Evolutionary conservation across 768 basidiomycete species (phyloP).

Genomic region (Pisolithus tinctorius): DNA sequence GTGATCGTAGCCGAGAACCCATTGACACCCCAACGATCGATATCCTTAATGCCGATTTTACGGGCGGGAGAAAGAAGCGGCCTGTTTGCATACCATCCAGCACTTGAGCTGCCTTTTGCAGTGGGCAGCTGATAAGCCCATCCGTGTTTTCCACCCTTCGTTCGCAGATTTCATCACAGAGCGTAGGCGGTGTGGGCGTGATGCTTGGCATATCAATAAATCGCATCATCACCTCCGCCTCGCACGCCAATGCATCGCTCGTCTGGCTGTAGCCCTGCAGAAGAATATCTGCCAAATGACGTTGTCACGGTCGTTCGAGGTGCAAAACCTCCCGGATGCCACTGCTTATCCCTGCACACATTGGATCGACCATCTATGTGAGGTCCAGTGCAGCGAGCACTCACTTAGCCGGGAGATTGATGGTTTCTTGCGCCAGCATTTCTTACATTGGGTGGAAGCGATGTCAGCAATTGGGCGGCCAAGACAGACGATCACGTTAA

Average conservation of each 20-base stretch:
- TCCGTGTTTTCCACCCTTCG: constrained; percentile 27
- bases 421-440: constrained; percentile 17
- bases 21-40: constrained; percentile 21
- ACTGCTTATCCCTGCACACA: constrained; percentile 18
- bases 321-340: constrained; percentile 17
- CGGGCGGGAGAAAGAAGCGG: constrained; percentile 8
- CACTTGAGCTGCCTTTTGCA: constrained; percentile 22
- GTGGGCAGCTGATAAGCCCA: constrained; percentile 21
- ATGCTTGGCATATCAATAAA: constrained; percentile 25
- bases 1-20: constrained; percentile 24
- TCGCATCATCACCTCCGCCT: constrained; percentile 13
- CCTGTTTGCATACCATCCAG: constrained; percentile 25
- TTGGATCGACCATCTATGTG: constrained; percentile 27
- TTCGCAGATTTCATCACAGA: constrained; percentile 30
- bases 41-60: constrained; percentile 15
- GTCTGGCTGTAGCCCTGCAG: constrained; percentile 11
- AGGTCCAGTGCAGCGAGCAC: background rate
- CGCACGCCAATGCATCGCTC: constrained; percentile 20
- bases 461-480: constrained; percentile 26
- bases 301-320: constrained; percentile 14
- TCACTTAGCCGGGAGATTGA: constrained; percentile 11
- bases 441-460: constrained; percentile 29
- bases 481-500: constrained; percentile 25
- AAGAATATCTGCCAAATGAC: constrained; percentile 20
- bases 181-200: constrained; percentile 19